Percentiles rank a stretch among this genome's conserved stretches.
Conservation (phyloP, 2,329 filamentous ascomycete species). For the Elsinoe australis region DNA sequence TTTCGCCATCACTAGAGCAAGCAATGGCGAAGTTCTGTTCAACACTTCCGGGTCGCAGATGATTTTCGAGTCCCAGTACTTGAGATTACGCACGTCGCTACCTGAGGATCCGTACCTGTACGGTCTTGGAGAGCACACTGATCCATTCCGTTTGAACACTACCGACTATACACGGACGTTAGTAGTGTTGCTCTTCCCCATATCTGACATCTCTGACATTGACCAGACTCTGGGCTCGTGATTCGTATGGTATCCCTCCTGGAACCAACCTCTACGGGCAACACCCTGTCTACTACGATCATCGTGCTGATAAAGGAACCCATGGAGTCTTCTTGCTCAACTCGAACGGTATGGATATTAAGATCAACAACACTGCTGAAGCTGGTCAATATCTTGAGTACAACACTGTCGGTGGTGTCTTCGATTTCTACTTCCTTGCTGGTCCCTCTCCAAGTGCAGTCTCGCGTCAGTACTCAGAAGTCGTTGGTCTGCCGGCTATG, state of each 20-base stretch:
- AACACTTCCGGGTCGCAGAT: conserved; percentile 60
- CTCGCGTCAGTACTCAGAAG: conserved; percentile 44
- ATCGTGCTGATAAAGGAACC: conserved; percentile 49
- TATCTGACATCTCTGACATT: not conserved
- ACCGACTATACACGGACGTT: conserved; percentile 59
- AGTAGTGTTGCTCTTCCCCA: not conserved
- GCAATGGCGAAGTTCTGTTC: conserved; percentile 55
- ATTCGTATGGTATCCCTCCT: conserved; percentile 52
- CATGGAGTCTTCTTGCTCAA: conserved; percentile 64
- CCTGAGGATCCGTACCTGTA: conserved; percentile 65
- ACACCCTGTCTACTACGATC: conserved; percentile 69
- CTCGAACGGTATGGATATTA: conserved; percentile 68
- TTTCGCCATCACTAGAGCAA: conserved; percentile 54
- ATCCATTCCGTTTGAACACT: conserved; percentile 54
- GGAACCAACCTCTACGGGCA: conserved; percentile 63
- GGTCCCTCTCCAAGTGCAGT: conserved; percentile 42
- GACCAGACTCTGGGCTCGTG: conserved; percentile 54
- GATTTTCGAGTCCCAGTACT: conserved; percentile 71
- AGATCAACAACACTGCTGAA: conserved; percentile 55
- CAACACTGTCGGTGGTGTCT: conserved; percentile 66
- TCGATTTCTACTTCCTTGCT: conserved; percentile 55
- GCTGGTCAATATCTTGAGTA: conserved; percentile 67
- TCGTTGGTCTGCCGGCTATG: conserved; percentile 43
- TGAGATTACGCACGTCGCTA: conserved; percentile 63
- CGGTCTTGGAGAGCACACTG: conserved; percentile 70